Evolutionary conservation across 176 grass and related monocot species (phyloP), one percentile per base, ranked within the genome.

Genomic region (Coix lacrymajobi): DNA sequence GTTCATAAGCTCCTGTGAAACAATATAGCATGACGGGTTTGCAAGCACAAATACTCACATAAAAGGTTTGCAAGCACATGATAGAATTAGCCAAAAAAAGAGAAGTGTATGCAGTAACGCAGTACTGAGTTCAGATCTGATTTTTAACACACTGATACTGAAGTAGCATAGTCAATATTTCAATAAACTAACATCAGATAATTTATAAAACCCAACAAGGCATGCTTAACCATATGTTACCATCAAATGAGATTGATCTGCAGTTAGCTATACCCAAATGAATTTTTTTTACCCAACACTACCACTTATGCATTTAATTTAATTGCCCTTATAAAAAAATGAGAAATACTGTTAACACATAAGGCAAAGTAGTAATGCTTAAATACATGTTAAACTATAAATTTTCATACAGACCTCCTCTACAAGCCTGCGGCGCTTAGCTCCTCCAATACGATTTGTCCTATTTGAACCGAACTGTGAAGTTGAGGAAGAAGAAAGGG

Each of bases 401-500:
- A 44, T 81, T 49, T 56, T 74, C n/a, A 78, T 64, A 84, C 78
- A 16, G 65, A 98, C 96, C 96, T 98, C 92, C 58, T 98, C 96
- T 57, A 98, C 78, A 85, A 98, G 96, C 41, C 85, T 79, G 36
- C 90, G 91, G 48, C 85, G 87, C 77, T 91, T 98, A 68, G 86
- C 76, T 84, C 92, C 89, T 61, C 96, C 91, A 87, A 95, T 91
- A 79, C 92, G 88, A 92, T 84, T 93, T 81, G 91, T 77, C 70
- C 92, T 91, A 84, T 76, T 98, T 84, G 92, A 84, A 82, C 54
- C 77, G 68, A 95, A 98, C 79, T 93, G 96, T 75, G 91, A 71
- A 82, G 67, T 48, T 72, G 92, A 81, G 0, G 83, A 72, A 79
- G 84, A 76, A 85, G 96, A 90, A 78, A 98, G 84, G 81, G 96